Conservation (phyloP, 164 flowering plant species). For the Sextonia rubra region DNA sequence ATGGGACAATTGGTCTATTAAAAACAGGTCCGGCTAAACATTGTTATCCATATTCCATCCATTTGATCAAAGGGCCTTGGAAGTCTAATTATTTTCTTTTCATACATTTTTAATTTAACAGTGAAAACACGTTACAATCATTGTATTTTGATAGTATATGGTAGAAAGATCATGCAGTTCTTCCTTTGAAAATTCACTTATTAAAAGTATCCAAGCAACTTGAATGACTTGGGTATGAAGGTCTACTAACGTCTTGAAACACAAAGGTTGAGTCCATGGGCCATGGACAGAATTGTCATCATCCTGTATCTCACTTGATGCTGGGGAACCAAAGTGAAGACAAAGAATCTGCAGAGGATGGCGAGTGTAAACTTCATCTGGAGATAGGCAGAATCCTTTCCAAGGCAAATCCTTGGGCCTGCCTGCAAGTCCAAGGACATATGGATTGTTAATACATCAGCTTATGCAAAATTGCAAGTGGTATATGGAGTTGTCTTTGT, state of each 20-base stretch:
- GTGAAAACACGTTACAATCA: too few relatives aligned
- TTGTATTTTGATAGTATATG: too few relatives aligned
- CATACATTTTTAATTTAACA: too few relatives aligned
- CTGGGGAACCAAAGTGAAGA: conserved; percentile 51
- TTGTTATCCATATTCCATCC: too few relatives aligned
- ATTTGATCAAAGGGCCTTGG: too few relatives aligned
- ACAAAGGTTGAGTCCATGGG: conserved; percentile 59
- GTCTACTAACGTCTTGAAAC: conserved; percentile 33
- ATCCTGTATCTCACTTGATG: conserved; percentile 74
- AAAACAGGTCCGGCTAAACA: too few relatives aligned
- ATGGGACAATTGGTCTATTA: too few relatives aligned
- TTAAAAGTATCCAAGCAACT: neutral
- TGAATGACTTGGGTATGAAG: neutral
- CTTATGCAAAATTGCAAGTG: neutral
- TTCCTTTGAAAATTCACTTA: too few relatives aligned
- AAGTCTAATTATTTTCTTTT: too few relatives aligned
- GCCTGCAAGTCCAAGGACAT: conserved; percentile 45
- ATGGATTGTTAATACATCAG: neutral
- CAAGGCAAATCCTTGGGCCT: conserved; percentile 91
- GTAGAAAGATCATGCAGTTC: too few relatives aligned
- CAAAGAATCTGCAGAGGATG: conserved; percentile 70
- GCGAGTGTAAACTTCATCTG: conserved; percentile 97
- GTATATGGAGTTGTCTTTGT: neutral
- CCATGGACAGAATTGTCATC: conserved; percentile 92
- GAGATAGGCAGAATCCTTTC: conserved; percentile 93